phyloP scores from a whole-genome alignment of 2,329 filamentous ascomycete genomes.

The Apiospora pterosperma region DNA sequence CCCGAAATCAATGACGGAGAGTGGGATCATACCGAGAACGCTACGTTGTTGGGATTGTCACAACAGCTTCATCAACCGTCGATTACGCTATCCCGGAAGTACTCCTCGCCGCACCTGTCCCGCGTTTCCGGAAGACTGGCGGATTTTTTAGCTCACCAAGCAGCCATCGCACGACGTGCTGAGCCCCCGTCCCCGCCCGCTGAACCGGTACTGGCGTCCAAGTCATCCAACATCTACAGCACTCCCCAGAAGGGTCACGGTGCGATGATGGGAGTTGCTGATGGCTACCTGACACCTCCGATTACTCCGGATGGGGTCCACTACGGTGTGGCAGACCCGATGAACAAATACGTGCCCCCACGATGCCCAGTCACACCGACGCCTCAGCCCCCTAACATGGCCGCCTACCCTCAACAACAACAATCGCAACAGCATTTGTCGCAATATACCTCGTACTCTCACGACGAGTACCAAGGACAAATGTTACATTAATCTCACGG shows the following conservation, averaged over 20 bases:
- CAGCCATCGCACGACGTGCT: slow-evolving; percentile 48
- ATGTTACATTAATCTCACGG: slow-evolving; percentile 9
- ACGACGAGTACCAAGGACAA: slow-evolving; percentile 31
- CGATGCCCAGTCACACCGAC: slow-evolving; percentile 63
- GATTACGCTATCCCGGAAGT: slow-evolving; percentile 56
- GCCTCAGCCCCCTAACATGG: slow-evolving; percentile 41
- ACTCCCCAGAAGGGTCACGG: slow-evolving; percentile 77
- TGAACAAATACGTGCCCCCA: slow-evolving; percentile 47
- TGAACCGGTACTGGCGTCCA: slow-evolving; percentile 45
- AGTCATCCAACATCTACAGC: slow-evolving; percentile 63
- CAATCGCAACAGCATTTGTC: slow-evolving; percentile 15
- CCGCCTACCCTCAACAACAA: slow-evolving; percentile 34
- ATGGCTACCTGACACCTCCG: slow-evolving; percentile 80
- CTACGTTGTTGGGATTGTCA: slow-evolving; percentile 58
- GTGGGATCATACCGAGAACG: slow-evolving; percentile 71
- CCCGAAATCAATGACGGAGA: slow-evolving; percentile 72
- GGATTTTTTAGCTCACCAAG: slow-evolving; percentile 58
- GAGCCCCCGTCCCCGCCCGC: slow-evolving; percentile 58
- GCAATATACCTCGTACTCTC: slow-evolving; percentile 43
- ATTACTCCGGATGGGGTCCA: slow-evolving; percentile 74
- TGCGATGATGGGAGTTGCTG: slow-evolving; percentile 55
- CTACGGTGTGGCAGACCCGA: slow-evolving; percentile 42
- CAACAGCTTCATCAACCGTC: slow-evolving; percentile 59
- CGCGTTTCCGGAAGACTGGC: slow-evolving; percentile 52
- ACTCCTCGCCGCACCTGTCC: slow-evolving; percentile 51